phyloP scores from a whole-genome alignment of 2,329 filamentous ascomycete genomes.

The Teratosphaeria zuluensis region DNA sequence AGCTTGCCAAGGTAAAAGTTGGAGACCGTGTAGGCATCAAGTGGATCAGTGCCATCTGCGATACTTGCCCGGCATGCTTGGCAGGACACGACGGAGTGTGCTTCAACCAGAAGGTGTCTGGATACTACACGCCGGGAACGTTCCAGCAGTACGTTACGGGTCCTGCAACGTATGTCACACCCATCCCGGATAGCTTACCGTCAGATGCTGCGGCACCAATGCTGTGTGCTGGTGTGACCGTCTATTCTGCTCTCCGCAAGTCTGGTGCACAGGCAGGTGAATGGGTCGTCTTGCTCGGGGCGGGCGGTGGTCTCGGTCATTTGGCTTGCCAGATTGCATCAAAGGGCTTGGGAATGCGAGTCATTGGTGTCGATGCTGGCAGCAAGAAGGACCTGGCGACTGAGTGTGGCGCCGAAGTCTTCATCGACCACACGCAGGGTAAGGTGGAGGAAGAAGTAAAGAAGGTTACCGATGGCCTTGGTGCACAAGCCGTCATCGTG shows the following conservation, averaged over 20 bases:
- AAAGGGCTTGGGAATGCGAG: constrained; percentile 52
- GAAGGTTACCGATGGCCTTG: constrained; percentile 46
- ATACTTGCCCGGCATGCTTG: constrained; percentile 44
- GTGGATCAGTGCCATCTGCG: constrained; percentile 51
- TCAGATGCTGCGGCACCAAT: constrained; percentile 56
- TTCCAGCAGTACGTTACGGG: constrained; percentile 60
- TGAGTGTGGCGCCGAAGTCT: constrained; percentile 55
- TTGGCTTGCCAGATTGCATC: constrained; percentile 52
- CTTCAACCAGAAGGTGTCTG: constrained; percentile 38
- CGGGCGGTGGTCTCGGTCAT: constrained; percentile 33
- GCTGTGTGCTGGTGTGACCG: constrained; percentile 55
- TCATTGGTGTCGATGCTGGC: constrained; percentile 52
- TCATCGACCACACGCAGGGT: constrained; percentile 52
- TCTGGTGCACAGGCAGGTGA: constrained; percentile 49
- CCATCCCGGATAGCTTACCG: constrained; percentile 52
- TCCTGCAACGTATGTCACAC: constrained; percentile 59
- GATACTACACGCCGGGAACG: constrained; percentile 61
- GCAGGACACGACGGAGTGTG: constrained; percentile 47
- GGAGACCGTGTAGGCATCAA: constrained; percentile 63
- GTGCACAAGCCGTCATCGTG: constrained; percentile 52
- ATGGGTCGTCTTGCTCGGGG: constrained; percentile 45
- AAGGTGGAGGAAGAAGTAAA: constrained; percentile 47
- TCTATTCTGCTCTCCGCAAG: constrained; percentile 57
- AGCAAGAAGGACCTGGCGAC: constrained; percentile 54
- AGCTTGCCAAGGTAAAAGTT: constrained; percentile 48